Evolutionary conservation across 179 eudicot species (phyloP).

Genomic region (Silene coronaria): DNA sequence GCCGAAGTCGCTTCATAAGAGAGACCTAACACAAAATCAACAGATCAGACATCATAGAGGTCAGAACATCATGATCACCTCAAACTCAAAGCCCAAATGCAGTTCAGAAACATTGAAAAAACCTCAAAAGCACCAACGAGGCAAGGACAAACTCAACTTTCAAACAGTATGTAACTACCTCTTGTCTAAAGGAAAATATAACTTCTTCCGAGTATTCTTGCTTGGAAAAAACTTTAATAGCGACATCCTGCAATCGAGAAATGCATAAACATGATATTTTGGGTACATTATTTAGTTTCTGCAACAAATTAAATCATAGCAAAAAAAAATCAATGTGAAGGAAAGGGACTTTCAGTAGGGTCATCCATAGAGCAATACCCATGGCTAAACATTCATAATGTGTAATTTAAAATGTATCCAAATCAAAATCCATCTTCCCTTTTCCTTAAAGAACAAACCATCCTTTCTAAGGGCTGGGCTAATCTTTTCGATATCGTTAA

Average conservation of each 20-base stretch:
- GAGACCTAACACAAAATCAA: constrained; percentile 30
- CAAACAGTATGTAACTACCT: constrained; percentile 40
- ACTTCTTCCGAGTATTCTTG: constrained; percentile 87
- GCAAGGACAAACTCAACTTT: not conserved
- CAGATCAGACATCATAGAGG: constrained; percentile 6
- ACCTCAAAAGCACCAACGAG: constrained; percentile 3
- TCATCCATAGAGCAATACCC: not conserved
- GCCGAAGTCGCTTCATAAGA: no score
- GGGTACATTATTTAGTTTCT: not conserved
- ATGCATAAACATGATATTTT: not conserved
- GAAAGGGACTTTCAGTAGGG: not conserved
- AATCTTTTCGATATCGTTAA: not conserved
- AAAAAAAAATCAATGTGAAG: not conserved
- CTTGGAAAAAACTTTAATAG: constrained; percentile 84
- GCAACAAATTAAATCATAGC: not conserved
- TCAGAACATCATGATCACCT: not conserved
- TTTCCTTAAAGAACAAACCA: not conserved
- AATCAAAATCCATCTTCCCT: not conserved
- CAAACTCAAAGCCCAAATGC: not conserved
- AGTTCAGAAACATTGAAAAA: constrained; percentile 6
- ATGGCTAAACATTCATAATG: not conserved
- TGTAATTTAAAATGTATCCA: not conserved
- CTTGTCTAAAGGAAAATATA: constrained; percentile 70
- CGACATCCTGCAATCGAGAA: constrained; percentile 73
- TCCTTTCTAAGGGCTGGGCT: not conserved